Conservation (phyloP, 2,329 filamentous ascomycete genomes). For the Penicillium sp. region DNA sequence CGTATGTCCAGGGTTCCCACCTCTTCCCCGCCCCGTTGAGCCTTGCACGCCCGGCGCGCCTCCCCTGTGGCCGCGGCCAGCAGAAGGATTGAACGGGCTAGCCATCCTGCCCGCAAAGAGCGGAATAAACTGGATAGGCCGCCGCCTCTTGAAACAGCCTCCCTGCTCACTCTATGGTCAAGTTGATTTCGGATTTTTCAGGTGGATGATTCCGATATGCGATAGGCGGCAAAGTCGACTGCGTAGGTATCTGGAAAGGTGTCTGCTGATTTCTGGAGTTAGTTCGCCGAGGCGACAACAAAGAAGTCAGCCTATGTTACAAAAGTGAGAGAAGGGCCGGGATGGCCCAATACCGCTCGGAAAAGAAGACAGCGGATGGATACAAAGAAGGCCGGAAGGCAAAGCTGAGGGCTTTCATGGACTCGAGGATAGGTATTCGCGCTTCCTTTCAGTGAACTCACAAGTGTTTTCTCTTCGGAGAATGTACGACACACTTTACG, state of each 20-base stretch:
- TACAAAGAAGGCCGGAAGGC: neutral
- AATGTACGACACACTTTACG: neutral
- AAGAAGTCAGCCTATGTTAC: slow-evolving; percentile 15
- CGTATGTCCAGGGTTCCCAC: slow-evolving; percentile 16
- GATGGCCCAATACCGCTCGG: neutral
- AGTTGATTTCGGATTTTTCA: neutral
- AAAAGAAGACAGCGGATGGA: neutral
- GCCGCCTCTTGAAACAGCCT: slow-evolving; percentile 7
- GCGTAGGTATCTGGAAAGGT: neutral
- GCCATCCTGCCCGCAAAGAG: slow-evolving; percentile 32
- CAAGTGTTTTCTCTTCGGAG: neutral
- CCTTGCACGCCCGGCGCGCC: slow-evolving; percentile 20
- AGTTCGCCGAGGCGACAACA: slow-evolving; percentile 18
- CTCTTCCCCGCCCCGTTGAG: slow-evolving; percentile 27
- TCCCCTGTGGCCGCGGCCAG: slow-evolving; percentile 26
- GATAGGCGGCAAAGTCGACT: neutral
- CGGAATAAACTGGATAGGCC: slow-evolving; percentile 21
- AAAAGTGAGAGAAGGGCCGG: neutral
- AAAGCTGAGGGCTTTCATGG: neutral
- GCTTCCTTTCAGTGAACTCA: neutral
- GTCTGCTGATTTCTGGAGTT: slow-evolving; percentile 10
- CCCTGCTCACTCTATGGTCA: neutral
- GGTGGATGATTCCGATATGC: neutral
- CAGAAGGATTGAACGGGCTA: slow-evolving; percentile 31
- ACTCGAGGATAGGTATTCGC: neutral